Evolutionary conservation across 2,329 filamentous ascomycete genomes (phyloP), one percentile per base, ranked within the genome.

Genomic region (Emmonsiellopsis sp.): DNA sequence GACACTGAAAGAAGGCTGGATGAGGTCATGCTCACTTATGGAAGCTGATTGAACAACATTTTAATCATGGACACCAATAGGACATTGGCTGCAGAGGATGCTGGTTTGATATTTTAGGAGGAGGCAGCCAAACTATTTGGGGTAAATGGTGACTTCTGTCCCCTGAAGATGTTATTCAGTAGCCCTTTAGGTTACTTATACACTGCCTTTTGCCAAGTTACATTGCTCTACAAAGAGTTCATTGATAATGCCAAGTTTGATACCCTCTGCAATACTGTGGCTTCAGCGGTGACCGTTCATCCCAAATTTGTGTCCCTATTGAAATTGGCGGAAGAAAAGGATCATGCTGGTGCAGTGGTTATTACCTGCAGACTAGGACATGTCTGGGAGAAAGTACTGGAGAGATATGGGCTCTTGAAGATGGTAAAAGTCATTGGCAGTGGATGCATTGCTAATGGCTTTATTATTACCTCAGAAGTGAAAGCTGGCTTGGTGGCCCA

Each of bases 1-100:
- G 16, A 54, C 1, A 71, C 68, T 2, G 54, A 65, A 20, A 52
- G 35, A 0, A 58, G 38, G 10, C 54, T 79, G 1, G 71, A 76
- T 20, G 42, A 63, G 1, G 55, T 67, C 7, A 15, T 79, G 7
- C 34, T 50, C 5, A 11, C 35, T 2, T 40, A 51, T 5, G 15
- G 44, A 8, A 54, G 52, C 7, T 41, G 58, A 1, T 49, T 73
- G 7, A 59, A 78, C 44, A 79, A 70, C 0, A 64, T 80, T 47
- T 50, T 85, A 11, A 74, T 84, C 0, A 46, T 86, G 2, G 82
- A 86, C 55, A 81, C 67, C 0, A 81, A 85, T 62, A 77, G 67
- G 57, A 85, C 81, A 0, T 62, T 86, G 52, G 65, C 73, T 5
- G 54, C 73, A 1, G 58, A 73, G 10, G 81, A 85, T 55, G 76